These are phyloP conservation scores for Paraphaeosphaeria minitans DNA, from an alignment of 2,329 filamentous ascomycete genomes.

Conservation along the genomic window DNA sequence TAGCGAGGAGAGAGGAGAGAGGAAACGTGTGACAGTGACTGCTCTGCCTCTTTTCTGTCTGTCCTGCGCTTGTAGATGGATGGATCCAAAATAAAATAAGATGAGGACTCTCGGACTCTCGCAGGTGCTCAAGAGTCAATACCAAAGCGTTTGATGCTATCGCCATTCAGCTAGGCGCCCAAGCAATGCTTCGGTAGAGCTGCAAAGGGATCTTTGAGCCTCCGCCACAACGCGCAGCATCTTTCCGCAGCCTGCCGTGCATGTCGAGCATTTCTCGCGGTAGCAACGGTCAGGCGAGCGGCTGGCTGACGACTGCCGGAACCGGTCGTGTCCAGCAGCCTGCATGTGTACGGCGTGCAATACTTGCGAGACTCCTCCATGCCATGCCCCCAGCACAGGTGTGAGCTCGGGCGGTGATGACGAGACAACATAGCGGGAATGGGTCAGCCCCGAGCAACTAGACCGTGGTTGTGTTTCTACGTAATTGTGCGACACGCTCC, in stretches of 20 bases:
- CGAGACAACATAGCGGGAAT: background rate
- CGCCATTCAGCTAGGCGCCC: background rate
- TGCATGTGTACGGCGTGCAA: background rate
- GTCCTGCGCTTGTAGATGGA: background rate
- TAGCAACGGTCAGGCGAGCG: conserved; percentile 9
- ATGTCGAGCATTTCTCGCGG: conserved; percentile 17
- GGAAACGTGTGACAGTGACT: background rate
- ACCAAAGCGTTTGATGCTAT: background rate
- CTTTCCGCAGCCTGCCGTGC: conserved; percentile 17
- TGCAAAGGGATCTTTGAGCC: conserved; percentile 4
- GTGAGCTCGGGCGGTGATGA: conserved; percentile 6
- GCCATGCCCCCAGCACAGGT: conserved; percentile 3
- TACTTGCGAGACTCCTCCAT: background rate
- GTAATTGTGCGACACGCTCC: background rate
- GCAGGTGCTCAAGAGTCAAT: background rate
- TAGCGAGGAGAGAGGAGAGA: background rate
- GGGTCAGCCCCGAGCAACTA: background rate
- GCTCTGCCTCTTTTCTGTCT: background rate
- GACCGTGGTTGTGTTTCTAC: conserved; percentile 5
- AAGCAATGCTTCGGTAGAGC: background rate
- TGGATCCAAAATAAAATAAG: background rate
- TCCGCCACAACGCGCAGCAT: conserved; percentile 10
- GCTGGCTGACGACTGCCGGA: background rate
- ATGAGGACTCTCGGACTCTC: background rate
- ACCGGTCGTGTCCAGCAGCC: background rate